A percentile compares a stretch with the other conserved stretches of the same genome.
phyloP scores from a whole-genome alignment of 805 yeast species.

The Lipomyces sp. region DNA sequence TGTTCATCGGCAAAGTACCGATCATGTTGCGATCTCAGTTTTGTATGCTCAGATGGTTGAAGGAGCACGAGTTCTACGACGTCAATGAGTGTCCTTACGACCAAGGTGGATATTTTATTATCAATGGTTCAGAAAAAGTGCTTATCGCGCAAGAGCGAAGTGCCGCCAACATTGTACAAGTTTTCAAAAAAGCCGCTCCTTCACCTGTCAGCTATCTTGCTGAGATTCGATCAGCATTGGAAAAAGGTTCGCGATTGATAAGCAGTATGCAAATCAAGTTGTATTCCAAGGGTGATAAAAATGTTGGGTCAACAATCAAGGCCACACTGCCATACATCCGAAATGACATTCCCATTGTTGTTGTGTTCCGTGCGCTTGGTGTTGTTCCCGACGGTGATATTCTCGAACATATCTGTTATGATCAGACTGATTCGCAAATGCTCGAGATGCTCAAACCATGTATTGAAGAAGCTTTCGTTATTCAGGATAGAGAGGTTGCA shows the following conservation, averaged over 20 bases:
- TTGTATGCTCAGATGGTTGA: constrained; percentile 86
- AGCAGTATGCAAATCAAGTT: constrained; percentile 93
- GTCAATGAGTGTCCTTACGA: constrained; percentile 98
- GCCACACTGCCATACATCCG: constrained; percentile 96
- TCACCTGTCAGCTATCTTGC: constrained; percentile 96
- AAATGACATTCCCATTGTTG: constrained; percentile 95
- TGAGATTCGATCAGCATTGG: constrained; percentile 94
- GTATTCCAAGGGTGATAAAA: constrained; percentile 71
- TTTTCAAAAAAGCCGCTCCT: constrained; percentile 95
- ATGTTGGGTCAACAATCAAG: constrained; percentile 83
- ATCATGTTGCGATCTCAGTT: constrained; percentile 96
- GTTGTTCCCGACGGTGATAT: constrained; percentile 99
- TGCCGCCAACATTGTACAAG: constrained; percentile 98
- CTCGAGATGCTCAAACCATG: constrained; percentile 98
- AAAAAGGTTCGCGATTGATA: constrained; percentile 94
- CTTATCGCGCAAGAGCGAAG: constrained; percentile 98
- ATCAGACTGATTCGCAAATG: constrained; percentile 99
- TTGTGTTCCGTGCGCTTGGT: constrained; percentile 96
- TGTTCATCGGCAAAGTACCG: constrained; percentile 95
- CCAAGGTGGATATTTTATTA: constrained; percentile 99
- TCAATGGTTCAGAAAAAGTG: constrained; percentile 98
- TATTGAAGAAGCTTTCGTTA: constrained; percentile 98
- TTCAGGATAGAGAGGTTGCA: constrained; percentile 97
- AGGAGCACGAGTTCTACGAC: constrained; percentile 92
- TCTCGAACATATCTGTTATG: constrained; percentile 96